phyloP scores from a whole-genome alignment of 2,329 filamentous ascomycete genomes.

The Gyromitra esculenta region DNA sequence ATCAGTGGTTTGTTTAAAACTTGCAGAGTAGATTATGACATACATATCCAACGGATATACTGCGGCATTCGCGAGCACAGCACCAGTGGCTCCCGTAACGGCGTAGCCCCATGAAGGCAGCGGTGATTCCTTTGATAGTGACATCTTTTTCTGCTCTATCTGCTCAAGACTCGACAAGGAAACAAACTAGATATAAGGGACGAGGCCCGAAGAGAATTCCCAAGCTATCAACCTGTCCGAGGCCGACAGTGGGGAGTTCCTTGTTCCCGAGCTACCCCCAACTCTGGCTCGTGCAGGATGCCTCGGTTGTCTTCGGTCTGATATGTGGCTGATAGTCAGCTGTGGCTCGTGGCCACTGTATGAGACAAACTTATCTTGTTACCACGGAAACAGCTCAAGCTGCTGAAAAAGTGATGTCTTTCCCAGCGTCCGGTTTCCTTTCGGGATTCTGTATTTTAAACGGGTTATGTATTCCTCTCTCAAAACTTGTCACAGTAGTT shows the following conservation, averaged over 20 bases:
- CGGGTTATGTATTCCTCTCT: no score
- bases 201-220: slow-evolving; percentile 13
- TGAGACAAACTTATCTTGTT: background rate
- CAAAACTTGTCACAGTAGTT: slow-evolving; percentile 12
- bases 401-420: background rate
- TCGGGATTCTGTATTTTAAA: no score
- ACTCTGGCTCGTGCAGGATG: slow-evolving; percentile 38
- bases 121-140: slow-evolving; percentile 69
- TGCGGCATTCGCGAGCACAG: slow-evolving; percentile 91
- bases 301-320: slow-evolving; percentile 44
- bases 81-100: slow-evolving; percentile 89
- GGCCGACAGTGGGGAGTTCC: slow-evolving; percentile 19
- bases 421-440: background rate
- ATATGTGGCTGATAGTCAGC: slow-evolving; percentile 29
- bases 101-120: slow-evolving; percentile 94
- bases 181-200: slow-evolving; percentile 20
- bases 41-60: slow-evolving; percentile 98
- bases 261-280: slow-evolving; percentile 46
- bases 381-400: background rate
- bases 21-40: slow-evolving; percentile 59
- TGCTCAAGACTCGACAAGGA: slow-evolving; percentile 10
- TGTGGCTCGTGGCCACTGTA: background rate
- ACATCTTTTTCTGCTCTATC: slow-evolving; percentile 28
- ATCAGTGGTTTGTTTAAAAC: slow-evolving; percentile 11
- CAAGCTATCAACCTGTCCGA: slow-evolving; percentile 11